Percentiles rank a stretch among this genome's conserved stretches.
phyloP scores from a whole-genome alignment of 2,329 filamentous ascomycete genomes.

The Chaetomiaceae sp. region DNA sequence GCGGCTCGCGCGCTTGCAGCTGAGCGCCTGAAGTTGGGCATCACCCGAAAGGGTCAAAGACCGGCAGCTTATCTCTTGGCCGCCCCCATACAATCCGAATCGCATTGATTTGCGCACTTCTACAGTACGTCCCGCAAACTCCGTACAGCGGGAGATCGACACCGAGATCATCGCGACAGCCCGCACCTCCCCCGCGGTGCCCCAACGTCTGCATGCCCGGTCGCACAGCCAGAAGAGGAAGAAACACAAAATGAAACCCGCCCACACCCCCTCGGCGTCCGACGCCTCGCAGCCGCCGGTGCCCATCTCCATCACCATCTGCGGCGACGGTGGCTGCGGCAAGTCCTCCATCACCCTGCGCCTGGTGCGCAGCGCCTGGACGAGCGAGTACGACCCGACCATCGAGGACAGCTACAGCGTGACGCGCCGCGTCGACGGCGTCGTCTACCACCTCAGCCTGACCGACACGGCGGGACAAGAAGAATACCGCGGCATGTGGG shows the following conservation, averaged over 20 bases:
- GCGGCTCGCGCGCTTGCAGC: too few relatives aligned
- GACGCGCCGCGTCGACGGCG: constrained; percentile 71
- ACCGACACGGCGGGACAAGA: constrained; percentile 87
- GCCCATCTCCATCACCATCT: constrained; percentile 71
- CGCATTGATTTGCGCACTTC: too few relatives aligned
- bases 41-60: too few relatives aligned
- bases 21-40: too few relatives aligned
- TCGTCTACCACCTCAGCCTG: constrained; percentile 70
- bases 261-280: constrained; percentile 17
- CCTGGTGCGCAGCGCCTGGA: constrained; percentile 77
- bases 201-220: too few relatives aligned
- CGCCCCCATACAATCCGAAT: too few relatives aligned
- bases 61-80: too few relatives aligned
- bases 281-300: constrained; percentile 36
- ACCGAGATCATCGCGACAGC: too few relatives aligned
- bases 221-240: not conserved
- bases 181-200: too few relatives aligned
- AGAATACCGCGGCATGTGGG: constrained; percentile 85
- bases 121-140: too few relatives aligned
- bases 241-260: constrained; percentile 11
- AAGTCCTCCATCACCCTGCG: constrained; percentile 82
- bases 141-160: too few relatives aligned
- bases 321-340: constrained; percentile 77
- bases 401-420: constrained; percentile 83
- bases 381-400: constrained; percentile 73